Evolutionary conservation across 768 basidiomycete species (phyloP).

Genomic region (Suillus paluster): DNA sequence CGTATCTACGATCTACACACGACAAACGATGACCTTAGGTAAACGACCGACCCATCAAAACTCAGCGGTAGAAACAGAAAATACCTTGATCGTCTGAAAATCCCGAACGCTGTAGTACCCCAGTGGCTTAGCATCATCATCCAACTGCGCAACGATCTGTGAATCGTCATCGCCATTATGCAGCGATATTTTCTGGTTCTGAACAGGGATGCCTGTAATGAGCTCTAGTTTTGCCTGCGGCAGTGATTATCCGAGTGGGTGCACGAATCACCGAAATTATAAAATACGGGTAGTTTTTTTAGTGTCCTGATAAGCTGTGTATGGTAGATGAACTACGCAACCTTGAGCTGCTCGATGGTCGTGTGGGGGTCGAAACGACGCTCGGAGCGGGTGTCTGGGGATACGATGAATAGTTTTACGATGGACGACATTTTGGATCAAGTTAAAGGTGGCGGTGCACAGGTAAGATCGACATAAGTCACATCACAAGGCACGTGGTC

Average conservation of each 20-base stretch:
- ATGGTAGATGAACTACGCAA: constrained; percentile 33
- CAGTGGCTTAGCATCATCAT: constrained; percentile 69
- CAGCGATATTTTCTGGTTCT: constrained; percentile 71
- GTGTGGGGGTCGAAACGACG: constrained; percentile 78
- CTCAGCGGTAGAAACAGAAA: background rate
- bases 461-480: no score
- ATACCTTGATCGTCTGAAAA: constrained; percentile 81
- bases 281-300: background rate
- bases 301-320: constrained; percentile 16
- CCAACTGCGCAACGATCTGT: constrained; percentile 54
- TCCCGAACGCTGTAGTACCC: constrained; percentile 77
- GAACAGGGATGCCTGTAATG: constrained; percentile 86
- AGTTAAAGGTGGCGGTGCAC: no score
- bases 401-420: constrained; percentile 78
- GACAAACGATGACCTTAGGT: constrained; percentile 6
- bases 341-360: constrained; percentile 84
- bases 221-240: constrained; percentile 78
- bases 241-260: background rate
- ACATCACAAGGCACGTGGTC: background rate
- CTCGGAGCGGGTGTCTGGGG: constrained; percentile 90
- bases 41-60: background rate
- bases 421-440: constrained; percentile 41
- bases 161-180: constrained; percentile 59
- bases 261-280: background rate
- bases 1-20: constrained; percentile 69